phyloP scores from a whole-genome alignment of 495 filamentous ascomycete species.

The Zalerion maritima region DNA sequence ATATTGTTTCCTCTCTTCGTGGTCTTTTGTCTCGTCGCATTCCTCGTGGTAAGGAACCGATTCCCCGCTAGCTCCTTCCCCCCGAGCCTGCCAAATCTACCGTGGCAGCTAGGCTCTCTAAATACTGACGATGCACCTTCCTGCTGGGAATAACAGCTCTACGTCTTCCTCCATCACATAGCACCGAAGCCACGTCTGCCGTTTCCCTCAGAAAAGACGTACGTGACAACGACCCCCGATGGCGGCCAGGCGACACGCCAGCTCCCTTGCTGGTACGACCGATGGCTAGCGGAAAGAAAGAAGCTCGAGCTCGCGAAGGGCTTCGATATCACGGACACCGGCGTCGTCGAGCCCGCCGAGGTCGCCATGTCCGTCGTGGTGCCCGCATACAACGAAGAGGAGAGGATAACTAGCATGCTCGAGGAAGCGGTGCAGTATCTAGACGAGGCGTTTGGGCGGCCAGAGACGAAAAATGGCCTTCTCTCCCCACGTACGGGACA shows the following conservation, averaged over 20 bases:
- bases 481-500: conserved; percentile 5
- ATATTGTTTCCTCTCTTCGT: conserved; percentile 14
- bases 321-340: conserved; percentile 20
- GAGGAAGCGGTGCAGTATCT: conserved; percentile 83
- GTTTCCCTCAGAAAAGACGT: conserved; percentile 70
- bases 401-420: conserved; percentile 67
- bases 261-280: conserved; percentile 76
- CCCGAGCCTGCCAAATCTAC: conserved; percentile 15
- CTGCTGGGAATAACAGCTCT: conserved; percentile 37
- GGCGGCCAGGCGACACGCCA: conserved; percentile 45
- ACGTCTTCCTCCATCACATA: conserved; percentile 52
- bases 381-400: conserved; percentile 88
- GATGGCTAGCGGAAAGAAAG: conserved; percentile 40
- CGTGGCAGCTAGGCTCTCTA: conserved; percentile 10
- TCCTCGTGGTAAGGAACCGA: too few relatives aligned
- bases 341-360: conserved; percentile 29
- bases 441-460: conserved; percentile 54
- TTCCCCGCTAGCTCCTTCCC: too few relatives aligned
- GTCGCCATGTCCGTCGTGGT: conserved; percentile 70
- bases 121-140: neutral
- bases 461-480: conserved; percentile 8
- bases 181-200: conserved; percentile 69
- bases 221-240: conserved; percentile 53
- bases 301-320: conserved; percentile 17
- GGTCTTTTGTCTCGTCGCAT: too few relatives aligned